These are phyloP conservation scores for Ophiocordyceps camponoti-saundersi DNA, from an alignment of 2,329 filamentous ascomycete genomes.

Conservation along the genomic window DNA sequence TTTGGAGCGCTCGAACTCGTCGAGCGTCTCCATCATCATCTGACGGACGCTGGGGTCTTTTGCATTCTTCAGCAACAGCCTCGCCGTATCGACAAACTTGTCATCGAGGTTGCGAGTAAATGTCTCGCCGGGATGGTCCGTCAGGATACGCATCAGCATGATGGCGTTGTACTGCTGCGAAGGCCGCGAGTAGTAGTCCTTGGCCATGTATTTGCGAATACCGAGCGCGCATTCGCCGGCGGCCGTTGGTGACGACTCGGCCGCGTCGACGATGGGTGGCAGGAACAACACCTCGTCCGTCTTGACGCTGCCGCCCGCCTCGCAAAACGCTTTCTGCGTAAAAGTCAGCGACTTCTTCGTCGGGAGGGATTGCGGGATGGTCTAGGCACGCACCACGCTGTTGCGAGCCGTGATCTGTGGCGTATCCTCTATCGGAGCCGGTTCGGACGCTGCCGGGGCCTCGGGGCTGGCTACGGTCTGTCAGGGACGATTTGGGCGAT, in stretches of 20 bases:
- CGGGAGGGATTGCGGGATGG: neutral
- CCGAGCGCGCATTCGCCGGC: slow-evolving; percentile 65
- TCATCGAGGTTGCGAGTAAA: slow-evolving; percentile 86
- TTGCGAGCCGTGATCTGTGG: slow-evolving; percentile 50
- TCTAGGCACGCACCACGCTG: slow-evolving; percentile 39
- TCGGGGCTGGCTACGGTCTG: slow-evolving; percentile 1
- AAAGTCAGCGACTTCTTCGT: slow-evolving; percentile 5
- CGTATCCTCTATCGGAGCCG: slow-evolving; percentile 25
- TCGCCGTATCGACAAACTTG: slow-evolving; percentile 62
- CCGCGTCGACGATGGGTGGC: slow-evolving; percentile 82
- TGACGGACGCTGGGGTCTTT: slow-evolving; percentile 65
- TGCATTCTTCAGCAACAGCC: slow-evolving; percentile 54
- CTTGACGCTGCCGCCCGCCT: slow-evolving; percentile 49
- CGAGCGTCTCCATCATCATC: slow-evolving; percentile 74
- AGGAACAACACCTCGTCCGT: slow-evolving; percentile 86
- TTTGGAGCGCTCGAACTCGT: slow-evolving; percentile 58
- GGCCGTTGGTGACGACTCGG: slow-evolving; percentile 78
- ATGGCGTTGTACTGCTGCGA: slow-evolving; percentile 87
- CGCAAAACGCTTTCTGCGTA: slow-evolving; percentile 60
- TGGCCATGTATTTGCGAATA: slow-evolving; percentile 68
- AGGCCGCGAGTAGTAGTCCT: slow-evolving; percentile 46
- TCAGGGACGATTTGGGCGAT: neutral
- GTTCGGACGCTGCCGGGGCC: slow-evolving; percentile 5
- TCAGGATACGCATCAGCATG: slow-evolving; percentile 84
- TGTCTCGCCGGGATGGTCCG: slow-evolving; percentile 75